phyloP scores from a whole-genome alignment of 2,329 filamentous ascomycete species.

The Ascochyta lentis region DNA sequence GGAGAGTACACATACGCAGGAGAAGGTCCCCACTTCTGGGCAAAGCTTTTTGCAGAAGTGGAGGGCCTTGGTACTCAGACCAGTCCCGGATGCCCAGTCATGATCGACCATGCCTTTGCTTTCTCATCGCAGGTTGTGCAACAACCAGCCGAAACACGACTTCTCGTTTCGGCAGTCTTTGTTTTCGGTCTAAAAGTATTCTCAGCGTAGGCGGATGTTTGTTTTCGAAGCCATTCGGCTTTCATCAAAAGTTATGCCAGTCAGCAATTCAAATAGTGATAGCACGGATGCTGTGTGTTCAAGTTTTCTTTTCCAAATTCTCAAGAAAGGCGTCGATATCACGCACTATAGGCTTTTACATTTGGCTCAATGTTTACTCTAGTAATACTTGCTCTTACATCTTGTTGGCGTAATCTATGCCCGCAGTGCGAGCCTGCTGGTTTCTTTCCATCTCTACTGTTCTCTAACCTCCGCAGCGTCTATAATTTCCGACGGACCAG shows the following conservation, averaged over 20 bases:
- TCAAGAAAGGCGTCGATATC: no score
- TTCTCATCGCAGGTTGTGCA: not conserved
- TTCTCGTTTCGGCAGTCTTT: not conserved
- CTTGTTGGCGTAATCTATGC: no score
- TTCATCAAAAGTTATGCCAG: not conserved
- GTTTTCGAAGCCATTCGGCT: not conserved
- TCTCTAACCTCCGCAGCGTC: not conserved
- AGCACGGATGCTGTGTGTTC: no score
- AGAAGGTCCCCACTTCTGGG: not conserved
- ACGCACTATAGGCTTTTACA: no score
- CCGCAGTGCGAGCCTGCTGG: no score
- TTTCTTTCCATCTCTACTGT: not conserved
- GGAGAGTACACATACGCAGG: not conserved
- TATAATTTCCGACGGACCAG: not conserved
- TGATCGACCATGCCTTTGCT: not conserved
- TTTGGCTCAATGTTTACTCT: no score
- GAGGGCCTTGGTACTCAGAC: slow-evolving; percentile 5
- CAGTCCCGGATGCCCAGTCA: not conserved
- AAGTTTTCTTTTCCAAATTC: no score
- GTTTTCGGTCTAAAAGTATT: not conserved
- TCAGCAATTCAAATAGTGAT: not conserved
- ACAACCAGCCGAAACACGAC: no score
- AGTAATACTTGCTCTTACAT: not conserved
- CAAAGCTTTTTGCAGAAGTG: slow-evolving; percentile 5
- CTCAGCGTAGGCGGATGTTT: not conserved